A percentile compares a stretch with the other conserved stretches of the same genome.
phyloP scores from a whole-genome alignment of 2,329 filamentous ascomycete species.

The Aureobasidium namibiae region DNA sequence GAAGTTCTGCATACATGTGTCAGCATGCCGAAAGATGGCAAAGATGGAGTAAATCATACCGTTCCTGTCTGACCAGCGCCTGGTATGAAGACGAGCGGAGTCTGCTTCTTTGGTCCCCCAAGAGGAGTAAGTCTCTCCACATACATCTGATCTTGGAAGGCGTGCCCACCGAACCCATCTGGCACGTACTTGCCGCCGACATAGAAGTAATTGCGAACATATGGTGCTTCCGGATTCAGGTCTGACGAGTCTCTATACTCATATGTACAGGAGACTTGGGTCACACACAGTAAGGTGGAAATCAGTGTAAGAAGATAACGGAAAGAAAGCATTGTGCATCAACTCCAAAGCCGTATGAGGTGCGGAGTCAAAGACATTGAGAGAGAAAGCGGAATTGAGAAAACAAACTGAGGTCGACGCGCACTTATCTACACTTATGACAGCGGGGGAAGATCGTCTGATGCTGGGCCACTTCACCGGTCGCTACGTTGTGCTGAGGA shows the following conservation, averaged over 20 bases:
- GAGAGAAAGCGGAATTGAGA: neutral
- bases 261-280: neutral
- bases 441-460: neutral
- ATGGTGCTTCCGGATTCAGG: neutral
- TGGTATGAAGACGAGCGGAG: slow-evolving; percentile 37
- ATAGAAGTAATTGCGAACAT: slow-evolving; percentile 17
- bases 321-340: neutral
- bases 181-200: slow-evolving; percentile 20
- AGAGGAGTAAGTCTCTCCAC: slow-evolving; percentile 40
- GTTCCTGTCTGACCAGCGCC: slow-evolving; percentile 36
- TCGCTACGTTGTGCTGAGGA: neutral
- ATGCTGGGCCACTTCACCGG: neutral
- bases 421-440: neutral
- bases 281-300: neutral
- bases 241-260: neutral
- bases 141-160: slow-evolving; percentile 42
- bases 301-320: neutral
- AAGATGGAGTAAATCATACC: slow-evolving; percentile 19
- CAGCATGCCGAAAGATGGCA: neutral
- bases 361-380: neutral
- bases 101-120: slow-evolving; percentile 14
- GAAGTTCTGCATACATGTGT: slow-evolving; percentile 21
- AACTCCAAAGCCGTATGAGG: neutral
- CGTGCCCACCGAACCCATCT: slow-evolving; percentile 10
- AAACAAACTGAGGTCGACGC: neutral